Base-by-base conservation (phyloP, 2,329 filamentous ascomycete genomes). In the Fusarium sterilihyphosum region DNA sequence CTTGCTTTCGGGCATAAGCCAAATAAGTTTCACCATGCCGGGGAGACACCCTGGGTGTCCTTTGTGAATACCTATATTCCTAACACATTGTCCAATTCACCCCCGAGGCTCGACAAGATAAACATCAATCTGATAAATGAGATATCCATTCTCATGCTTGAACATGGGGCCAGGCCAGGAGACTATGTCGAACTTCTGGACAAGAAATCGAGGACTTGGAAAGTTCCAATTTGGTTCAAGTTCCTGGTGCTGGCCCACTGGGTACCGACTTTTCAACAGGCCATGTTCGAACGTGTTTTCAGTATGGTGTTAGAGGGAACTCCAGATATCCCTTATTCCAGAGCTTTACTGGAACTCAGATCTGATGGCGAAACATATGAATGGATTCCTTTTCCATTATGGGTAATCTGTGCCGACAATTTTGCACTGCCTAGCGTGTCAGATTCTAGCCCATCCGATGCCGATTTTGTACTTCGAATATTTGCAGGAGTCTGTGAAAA, bases 181-280 rank as follows among this genome's bases (percentile, higher is more conserved):
- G 40, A 46, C 10, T 18, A 35, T 18, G 11, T 9, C 17, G 33
- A 50, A 11, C 14, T 33, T 17, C 11, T 17, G 2, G 26, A 41
- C 24, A 10, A 24, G n/a, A 44, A 65, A n/a, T 41, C 8, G 10
- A 60, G 54, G n/a, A 29, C 16, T 18, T 61, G 56, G 54, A 38
- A 22, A 43, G 46, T 52, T 24, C 65, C 61, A 20, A 17, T 52
- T 50, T 67, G 65, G 65, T 47, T 67, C 43, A 47, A 46, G 24
- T 29, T 67, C 4, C 38, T 65, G 16, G 26, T 16, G 8, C 3
- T 65, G 49, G 44, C n/a, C 6, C 52, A 46, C 7, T 13, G 31
- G 24, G 22, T 59, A 6, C 14, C 44, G 9, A 9, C 3, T 10
- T 10, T 16, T 20, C 9, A n/a, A 6, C 61, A 46, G 18, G 20